phyloP scores from a whole-genome alignment of 2,329 filamentous ascomycete genomes.

The Scortechinia acanthostroma region DNA sequence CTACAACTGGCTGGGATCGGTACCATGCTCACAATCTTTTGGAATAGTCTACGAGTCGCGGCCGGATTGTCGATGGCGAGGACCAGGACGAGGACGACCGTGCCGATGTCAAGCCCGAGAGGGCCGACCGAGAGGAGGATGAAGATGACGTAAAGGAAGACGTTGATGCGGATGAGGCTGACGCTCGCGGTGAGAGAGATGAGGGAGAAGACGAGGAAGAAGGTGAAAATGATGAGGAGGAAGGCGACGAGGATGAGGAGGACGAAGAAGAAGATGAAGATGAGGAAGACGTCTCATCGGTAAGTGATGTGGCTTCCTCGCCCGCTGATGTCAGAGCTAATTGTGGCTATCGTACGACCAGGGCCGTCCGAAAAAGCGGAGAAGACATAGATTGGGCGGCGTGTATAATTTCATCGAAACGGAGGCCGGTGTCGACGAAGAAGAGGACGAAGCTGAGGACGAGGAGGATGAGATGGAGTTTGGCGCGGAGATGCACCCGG shows the following conservation, averaged over 20 bases:
- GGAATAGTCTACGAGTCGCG: not conserved
- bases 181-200: constrained; percentile 31
- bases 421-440: constrained; percentile 73
- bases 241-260: constrained; percentile 40
- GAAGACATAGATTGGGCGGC: constrained; percentile 85
- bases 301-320: constrained; percentile 6
- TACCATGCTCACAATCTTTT: not conserved
- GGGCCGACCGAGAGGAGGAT: constrained; percentile 16
- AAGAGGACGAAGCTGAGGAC: constrained; percentile 47
- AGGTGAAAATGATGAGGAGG: constrained; percentile 36
- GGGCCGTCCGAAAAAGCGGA: constrained; percentile 74
- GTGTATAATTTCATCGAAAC: constrained; percentile 86
- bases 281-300: constrained; percentile 53
- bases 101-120: not conserved
- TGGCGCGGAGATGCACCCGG: constrained; percentile 52
- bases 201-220: constrained; percentile 21
- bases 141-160: constrained; percentile 9
- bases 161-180: constrained; percentile 42
- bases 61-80: constrained; percentile 7
- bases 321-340: constrained; percentile 58
- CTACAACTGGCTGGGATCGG: not conserved
- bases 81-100: constrained; percentile 17
- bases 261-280: constrained; percentile 61
- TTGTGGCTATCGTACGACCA: constrained; percentile 86
- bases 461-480: constrained; percentile 48